Evolutionary conservation across 441 rosid genomes (phyloP).

Genomic region (Capsella rubella): DNA sequence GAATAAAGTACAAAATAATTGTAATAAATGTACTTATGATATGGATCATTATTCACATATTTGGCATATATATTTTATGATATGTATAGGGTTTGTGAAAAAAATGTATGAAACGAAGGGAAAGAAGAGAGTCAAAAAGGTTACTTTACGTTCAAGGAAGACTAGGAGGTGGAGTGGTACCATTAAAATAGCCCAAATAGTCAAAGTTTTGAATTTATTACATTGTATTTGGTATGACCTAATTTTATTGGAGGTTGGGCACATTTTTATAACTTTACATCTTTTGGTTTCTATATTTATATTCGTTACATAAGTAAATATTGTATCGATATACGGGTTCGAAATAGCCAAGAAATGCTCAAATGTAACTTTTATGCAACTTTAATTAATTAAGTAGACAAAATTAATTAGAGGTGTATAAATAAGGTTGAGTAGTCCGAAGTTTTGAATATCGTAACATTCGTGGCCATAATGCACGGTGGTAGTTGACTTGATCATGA

Average conservation of each 20-base stretch:
- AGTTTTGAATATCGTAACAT: slow-evolving; percentile 39
- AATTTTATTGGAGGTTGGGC: slow-evolving; percentile 32
- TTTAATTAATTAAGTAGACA: not conserved
- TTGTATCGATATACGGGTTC: slow-evolving; percentile 11
- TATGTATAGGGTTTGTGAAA: slow-evolving; percentile 26
- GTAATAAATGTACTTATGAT: not conserved
- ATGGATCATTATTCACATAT: slow-evolving; percentile 17
- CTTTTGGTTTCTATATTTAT: not conserved
- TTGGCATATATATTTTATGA: slow-evolving; percentile 23
- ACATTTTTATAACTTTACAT: not conserved
- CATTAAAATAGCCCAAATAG: slow-evolving; percentile 50
- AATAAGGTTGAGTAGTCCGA: slow-evolving; percentile 35
- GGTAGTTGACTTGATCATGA: slow-evolving; percentile 43
- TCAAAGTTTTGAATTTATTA: slow-evolving; percentile 53
- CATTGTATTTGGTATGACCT: slow-evolving; percentile 42
- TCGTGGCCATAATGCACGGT: slow-evolving; percentile 45
- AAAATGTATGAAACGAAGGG: slow-evolving; percentile 30
- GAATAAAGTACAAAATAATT: slow-evolving; percentile 14
- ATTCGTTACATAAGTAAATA: not conserved
- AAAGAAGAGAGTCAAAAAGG: slow-evolving; percentile 33
- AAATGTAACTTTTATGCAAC: not conserved
- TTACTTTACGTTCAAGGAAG: slow-evolving; percentile 83
- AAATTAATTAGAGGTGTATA: slow-evolving; percentile 20
- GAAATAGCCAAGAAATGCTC: slow-evolving; percentile 19
- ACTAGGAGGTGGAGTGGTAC: slow-evolving; percentile 30